Base-by-base conservation (phyloP, 1,284 basidiomycete species). In the Ceratobasidium sp. region DNA sequence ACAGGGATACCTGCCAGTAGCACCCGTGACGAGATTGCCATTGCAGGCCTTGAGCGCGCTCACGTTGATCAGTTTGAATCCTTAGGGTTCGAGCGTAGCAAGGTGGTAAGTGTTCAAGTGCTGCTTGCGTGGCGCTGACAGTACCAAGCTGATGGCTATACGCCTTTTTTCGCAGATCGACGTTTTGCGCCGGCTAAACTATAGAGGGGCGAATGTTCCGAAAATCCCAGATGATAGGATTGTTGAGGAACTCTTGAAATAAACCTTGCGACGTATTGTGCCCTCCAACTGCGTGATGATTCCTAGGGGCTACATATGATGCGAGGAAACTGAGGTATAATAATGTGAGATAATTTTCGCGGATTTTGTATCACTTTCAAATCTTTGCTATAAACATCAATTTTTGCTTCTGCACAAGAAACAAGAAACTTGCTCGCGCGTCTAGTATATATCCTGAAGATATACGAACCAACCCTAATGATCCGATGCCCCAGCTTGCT, bases 111-210 rank as follows among this genome's bases (percentile, higher is more conserved):
- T 89, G 20, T 45, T 67, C 31, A 77, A 53, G 31, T 31, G 23
- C 33, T 26, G 33, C 58, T 51, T 8, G 26, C 28, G 69, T 42
- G 4, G 77, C 33, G 42, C 28, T 58, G 11, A 2, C 20, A 15
- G 2, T 47, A 35, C 47, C 56, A 4, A 51, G 26, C 23, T 17
- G 13, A 58, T 28, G 31, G 42, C 5, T 20, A 47, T 17, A 8
- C 37, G 17, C 13, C 26, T 35, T 49, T 49, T 47, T 42, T 60
- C 63, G n/a, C 79, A 95, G 94, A 95, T 97, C 79, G 92, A 96
- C 79, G 92, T 93, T 11, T 87, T 98, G 78, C 91, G 93, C 80
- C 88, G 92, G 80, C 83, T 98, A 83, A 98, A 99, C 84, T 99
- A 99, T 85, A 91, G 97, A 23, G 97, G 94, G 15, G 85, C 86